These are phyloP conservation scores for Orobanche coerulescens DNA, from an alignment of 257 asterid genomes.

Conservation along the genomic window DNA sequence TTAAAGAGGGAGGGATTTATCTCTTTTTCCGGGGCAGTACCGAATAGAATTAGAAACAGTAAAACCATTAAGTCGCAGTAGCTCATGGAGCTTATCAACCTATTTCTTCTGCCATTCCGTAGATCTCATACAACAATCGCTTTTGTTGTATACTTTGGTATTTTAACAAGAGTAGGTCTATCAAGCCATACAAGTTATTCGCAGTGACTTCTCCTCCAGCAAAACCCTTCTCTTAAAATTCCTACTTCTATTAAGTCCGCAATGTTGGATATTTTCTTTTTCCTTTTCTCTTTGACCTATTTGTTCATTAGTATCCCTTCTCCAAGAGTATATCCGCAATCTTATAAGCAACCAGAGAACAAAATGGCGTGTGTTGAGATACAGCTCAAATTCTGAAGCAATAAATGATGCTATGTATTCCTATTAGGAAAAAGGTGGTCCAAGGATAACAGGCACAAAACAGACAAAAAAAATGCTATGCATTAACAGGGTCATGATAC, in stretches of 20 bases:
- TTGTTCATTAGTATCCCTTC: neutral
- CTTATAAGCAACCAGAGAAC: neutral
- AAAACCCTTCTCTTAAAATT: conserved; percentile 3
- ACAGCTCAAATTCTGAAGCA: neutral
- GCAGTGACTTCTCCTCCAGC: neutral
- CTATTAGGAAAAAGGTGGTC: neutral
- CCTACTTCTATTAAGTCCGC: neutral
- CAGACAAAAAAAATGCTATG: neutral
- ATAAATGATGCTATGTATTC: neutral
- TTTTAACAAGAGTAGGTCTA: neutral
- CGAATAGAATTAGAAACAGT: neutral
- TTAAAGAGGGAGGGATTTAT: neutral
- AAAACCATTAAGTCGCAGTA: conserved; percentile 10
- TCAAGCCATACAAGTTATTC: neutral
- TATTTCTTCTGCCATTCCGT: neutral
- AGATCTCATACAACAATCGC: conserved; percentile 8
- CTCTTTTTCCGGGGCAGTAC: neutral
- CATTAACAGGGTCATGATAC: neutral
- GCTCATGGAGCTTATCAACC: conserved; percentile 1
- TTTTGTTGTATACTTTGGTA: neutral
- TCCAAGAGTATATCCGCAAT: neutral
- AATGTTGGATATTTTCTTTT: neutral
- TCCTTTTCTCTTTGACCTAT: neutral
- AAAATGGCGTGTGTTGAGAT: neutral
- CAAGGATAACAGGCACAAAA: neutral